A percentile compares a stretch with the other conserved stretches of the same genome.
Evolutionary conservation across 2,329 filamentous ascomycete genomes (phyloP).

Genomic region (Juglanconis oblonga): DNA sequence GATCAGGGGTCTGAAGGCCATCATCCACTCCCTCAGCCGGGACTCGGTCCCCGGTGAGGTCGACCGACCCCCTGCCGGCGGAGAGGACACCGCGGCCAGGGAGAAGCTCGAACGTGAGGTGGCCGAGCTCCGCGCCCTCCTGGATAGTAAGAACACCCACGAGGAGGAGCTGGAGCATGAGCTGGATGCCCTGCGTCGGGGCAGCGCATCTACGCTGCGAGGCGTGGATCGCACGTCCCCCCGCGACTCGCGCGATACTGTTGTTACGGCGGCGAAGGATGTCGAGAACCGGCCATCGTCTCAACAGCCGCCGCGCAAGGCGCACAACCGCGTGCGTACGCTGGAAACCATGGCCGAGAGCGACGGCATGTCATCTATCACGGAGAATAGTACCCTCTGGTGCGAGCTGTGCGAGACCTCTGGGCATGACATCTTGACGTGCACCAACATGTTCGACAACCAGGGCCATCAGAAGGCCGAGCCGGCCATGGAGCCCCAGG

Average conservation of each 20-base stretch:
- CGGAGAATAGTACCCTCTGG: constrained; percentile 74
- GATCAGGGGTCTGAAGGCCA: constrained; percentile 93
- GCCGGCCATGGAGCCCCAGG: constrained; percentile 4
- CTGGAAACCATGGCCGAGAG: constrained; percentile 70
- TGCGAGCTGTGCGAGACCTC: constrained; percentile 94
- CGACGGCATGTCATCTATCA: constrained; percentile 66
- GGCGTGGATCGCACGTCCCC: constrained; percentile 53
- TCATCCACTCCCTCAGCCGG: constrained; percentile 91
- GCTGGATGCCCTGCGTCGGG: constrained; percentile 62
- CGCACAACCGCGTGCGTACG: constrained; percentile 45
- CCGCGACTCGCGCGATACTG: constrained; percentile 65
- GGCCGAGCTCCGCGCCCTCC: constrained; percentile 68
- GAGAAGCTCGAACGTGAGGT: constrained; percentile 80
- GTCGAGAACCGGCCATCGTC: constrained; percentile 47
- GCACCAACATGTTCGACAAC: constrained; percentile 79
- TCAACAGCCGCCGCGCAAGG: constrained; percentile 35
- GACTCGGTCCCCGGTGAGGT: constrained; percentile 55
- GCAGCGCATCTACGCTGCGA: constrained; percentile 40
- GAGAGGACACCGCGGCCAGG: constrained; percentile 55
- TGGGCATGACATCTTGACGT: constrained; percentile 91
- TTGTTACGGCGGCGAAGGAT: constrained; percentile 56
- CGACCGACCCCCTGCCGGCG: constrained; percentile 39
- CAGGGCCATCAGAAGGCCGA: constrained; percentile 23
- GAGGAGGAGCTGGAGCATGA: constrained; percentile 88
- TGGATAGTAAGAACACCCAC: constrained; percentile 68